Evolutionary conservation across 257 asterid species (phyloP).

Genomic region (Handroanthus guayacan): DNA sequence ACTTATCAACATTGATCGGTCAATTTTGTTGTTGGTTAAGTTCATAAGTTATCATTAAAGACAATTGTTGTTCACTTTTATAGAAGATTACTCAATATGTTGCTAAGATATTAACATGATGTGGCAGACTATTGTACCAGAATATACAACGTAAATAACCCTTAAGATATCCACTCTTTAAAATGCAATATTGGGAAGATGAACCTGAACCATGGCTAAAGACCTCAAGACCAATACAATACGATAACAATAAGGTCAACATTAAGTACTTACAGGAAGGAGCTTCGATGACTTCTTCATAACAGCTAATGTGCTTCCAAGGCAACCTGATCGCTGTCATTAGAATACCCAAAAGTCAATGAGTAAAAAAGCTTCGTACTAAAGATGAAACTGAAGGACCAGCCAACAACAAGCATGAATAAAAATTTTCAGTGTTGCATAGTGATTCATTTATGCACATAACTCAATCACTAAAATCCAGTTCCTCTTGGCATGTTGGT

Average conservation of each 20-base stretch:
- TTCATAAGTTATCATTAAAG: neutral
- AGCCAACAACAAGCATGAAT: constrained; percentile 29
- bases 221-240: neutral
- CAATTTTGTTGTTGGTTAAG: neutral
- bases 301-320: constrained; percentile 94
- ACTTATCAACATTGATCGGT: neutral
- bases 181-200: constrained; percentile 5
- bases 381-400: constrained; percentile 21
- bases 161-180: constrained; percentile 14
- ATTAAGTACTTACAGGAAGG: constrained; percentile 83
- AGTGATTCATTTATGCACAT: constrained; percentile 17
- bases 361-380: constrained; percentile 28
- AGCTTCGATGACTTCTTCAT: constrained; percentile 94
- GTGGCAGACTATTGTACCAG: neutral
- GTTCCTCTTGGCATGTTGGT: constrained; percentile 10
- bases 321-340: constrained; percentile 91
- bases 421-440: constrained; percentile 1
- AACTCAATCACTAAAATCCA: constrained; percentile 17
- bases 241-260: constrained; percentile 18
- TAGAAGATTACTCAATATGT: constrained; percentile 1
- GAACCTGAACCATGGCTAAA: constrained; percentile 2
- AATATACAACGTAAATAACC: constrained; percentile 15
- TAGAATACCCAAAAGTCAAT: constrained; percentile 33
- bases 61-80: neutral
- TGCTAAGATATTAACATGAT: constrained; percentile 9